Percentiles rank a stretch among this genome's conserved stretches.
Conservation (phyloP, 2,329 filamentous ascomycete species). For the Mycosphaerella arachidis region DNA sequence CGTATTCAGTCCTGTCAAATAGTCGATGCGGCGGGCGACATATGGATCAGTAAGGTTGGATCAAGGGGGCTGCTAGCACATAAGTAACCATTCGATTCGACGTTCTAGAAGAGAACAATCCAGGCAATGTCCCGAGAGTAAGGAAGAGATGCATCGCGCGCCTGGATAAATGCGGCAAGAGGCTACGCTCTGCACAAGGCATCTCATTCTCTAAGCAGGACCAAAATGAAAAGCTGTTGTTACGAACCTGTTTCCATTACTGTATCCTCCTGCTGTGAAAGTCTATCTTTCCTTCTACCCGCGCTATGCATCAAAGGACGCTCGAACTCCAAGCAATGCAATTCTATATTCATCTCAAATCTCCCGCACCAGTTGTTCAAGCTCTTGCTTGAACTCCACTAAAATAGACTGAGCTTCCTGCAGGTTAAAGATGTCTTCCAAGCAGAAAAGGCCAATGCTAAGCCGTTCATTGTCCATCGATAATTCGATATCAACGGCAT, state of each 20-base stretch:
- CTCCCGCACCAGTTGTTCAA: constrained; percentile 11
- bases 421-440: constrained; percentile 40
- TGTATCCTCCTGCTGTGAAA: neutral
- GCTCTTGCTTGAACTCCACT: constrained; percentile 28
- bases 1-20: too few species aligned
- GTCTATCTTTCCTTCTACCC: neutral
- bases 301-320: neutral
- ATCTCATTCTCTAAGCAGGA: too few species aligned
- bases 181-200: too few species aligned
- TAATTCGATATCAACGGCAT: constrained; percentile 54
- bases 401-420: constrained; percentile 36
- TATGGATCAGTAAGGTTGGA: too few species aligned
- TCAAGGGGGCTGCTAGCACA: too few species aligned
- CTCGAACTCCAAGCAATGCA: neutral
- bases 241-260: neutral
- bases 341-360: neutral
- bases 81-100: too few species aligned
- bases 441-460: constrained; percentile 52
- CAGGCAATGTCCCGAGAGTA: too few species aligned
- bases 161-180: too few species aligned
- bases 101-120: too few species aligned
- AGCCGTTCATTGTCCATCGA: constrained; percentile 47
- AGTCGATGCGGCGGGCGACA: too few species aligned
- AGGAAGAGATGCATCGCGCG: too few species aligned
- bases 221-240: too few species aligned